Percentiles rank a stretch among this genome's conserved stretches.
Evolutionary conservation across 208 protist genomes (phyloP).

Genomic region (Crithidia fasciculata): DNA sequence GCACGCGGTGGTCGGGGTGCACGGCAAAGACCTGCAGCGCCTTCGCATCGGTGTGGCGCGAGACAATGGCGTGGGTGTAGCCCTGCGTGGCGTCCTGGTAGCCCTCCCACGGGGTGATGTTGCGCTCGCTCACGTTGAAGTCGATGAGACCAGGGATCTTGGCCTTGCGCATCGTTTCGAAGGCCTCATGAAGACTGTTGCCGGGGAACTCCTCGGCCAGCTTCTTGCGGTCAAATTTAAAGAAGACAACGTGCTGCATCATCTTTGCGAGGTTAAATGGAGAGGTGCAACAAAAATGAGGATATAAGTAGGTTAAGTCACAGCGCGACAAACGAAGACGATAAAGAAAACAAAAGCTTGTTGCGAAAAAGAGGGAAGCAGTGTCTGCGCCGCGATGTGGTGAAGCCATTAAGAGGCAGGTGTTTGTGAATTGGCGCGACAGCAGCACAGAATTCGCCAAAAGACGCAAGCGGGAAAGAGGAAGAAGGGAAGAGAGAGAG

Average conservation of each 20-base stretch:
- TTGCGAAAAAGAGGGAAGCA: not conserved
- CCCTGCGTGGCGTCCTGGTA: constrained; percentile 63
- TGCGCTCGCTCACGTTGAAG: constrained; percentile 51
- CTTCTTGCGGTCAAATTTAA: constrained; percentile 60
- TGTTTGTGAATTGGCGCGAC: no score
- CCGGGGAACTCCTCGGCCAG: constrained; percentile 43
- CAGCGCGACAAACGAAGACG: no score
- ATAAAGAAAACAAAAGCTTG: not conserved
- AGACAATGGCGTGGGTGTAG: constrained; percentile 74
- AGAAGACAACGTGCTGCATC: constrained; percentile 69
- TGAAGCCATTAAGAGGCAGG: no score
- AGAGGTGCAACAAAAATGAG: not conserved
- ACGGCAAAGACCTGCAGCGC: constrained; percentile 61
- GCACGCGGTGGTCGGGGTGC: constrained; percentile 56
- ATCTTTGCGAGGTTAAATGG: not conserved
- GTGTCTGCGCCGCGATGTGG: not conserved
- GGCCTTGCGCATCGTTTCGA: constrained; percentile 31
- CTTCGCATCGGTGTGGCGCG: constrained; percentile 53
- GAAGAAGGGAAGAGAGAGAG: not conserved
- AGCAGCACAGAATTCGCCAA: no score
- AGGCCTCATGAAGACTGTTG: constrained; percentile 32
- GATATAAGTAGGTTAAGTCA: no score
- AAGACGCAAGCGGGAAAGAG: not conserved
- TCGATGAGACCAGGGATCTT: constrained; percentile 63
- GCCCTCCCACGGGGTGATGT: constrained; percentile 46